These are phyloP conservation scores for Suhomyces wounanorum DNA, from an alignment of 1,139 yeast genomes.

Conservation along the genomic window DNA sequence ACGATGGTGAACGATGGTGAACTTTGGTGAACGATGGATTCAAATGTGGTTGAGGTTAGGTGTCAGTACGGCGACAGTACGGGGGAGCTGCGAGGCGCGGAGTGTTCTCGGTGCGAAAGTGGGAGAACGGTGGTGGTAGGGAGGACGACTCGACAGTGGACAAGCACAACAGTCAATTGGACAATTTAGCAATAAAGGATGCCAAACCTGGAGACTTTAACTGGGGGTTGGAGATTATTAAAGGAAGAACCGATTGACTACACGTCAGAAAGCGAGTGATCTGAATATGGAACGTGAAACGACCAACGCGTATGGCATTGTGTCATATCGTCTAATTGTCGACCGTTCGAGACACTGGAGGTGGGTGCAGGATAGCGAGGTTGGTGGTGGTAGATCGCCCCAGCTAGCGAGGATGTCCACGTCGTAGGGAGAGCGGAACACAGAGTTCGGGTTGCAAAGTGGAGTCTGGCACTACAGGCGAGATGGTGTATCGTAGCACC, in stretches of 20 bases:
- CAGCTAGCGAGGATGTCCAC: not conserved
- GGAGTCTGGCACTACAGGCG: no score
- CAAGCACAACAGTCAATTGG: not conserved
- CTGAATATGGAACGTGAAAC: constrained; percentile 2
- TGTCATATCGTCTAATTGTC: constrained; percentile 14
- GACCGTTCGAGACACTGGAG: not conserved
- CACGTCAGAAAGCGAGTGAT: constrained; percentile 2
- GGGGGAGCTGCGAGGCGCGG: constrained; percentile 1
- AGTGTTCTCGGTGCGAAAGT: not conserved
- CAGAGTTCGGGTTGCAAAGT: no score
- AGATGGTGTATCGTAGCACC: no score
- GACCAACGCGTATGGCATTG: constrained; percentile 11
- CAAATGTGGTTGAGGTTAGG: not conserved
- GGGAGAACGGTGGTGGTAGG: not conserved
- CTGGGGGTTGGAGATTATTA: not conserved
- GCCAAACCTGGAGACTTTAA: not conserved
- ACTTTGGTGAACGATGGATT: not conserved
- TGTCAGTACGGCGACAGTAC: not conserved
- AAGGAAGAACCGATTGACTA: not conserved
- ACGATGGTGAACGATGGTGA: not conserved
- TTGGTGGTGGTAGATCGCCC: not conserved
- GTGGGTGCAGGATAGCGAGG: not conserved
- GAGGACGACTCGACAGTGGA: not conserved
- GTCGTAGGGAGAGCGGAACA: no score
- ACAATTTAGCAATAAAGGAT: not conserved